phyloP scores from a whole-genome alignment of 2,329 filamentous ascomycete species.

The Colletotrichum higginsianum region DNA sequence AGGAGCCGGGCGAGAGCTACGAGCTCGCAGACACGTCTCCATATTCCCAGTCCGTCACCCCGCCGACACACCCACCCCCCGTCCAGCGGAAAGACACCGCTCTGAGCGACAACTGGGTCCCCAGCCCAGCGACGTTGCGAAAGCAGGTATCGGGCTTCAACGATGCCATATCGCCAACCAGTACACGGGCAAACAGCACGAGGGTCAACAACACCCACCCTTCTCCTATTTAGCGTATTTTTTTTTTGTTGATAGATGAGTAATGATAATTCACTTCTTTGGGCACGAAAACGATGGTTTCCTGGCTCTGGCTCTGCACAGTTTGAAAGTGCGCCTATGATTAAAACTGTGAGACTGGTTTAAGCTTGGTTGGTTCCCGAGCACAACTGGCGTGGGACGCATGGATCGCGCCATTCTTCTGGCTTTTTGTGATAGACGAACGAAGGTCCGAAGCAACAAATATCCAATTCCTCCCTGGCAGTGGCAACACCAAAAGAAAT shows the following conservation, averaged over 20 bases:
- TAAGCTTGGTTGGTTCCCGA: too few relatives aligned
- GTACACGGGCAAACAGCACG: slow-evolving; percentile 31
- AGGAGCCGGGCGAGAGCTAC: slow-evolving; percentile 28
- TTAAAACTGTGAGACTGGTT: too few relatives aligned
- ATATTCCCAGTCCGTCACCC: neutral
- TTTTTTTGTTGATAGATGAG: slow-evolving; percentile 20
- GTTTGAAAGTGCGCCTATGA: neutral
- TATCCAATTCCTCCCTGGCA: neutral
- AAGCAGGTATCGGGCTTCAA: slow-evolving; percentile 18
- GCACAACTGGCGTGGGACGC: neutral
- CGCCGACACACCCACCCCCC: slow-evolving; percentile 7
- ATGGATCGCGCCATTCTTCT: too few relatives aligned
- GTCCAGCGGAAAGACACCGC: slow-evolving; percentile 16
- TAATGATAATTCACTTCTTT: slow-evolving; percentile 41
- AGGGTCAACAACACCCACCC: slow-evolving; percentile 2
- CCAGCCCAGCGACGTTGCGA: slow-evolving; percentile 16
- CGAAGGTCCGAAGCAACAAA: too few relatives aligned
- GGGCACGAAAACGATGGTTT: neutral
- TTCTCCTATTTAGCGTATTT: slow-evolving; percentile 35
- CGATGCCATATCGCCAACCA: slow-evolving; percentile 34
- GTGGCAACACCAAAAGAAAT: neutral
- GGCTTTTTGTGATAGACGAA: too few relatives aligned
- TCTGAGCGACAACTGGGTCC: slow-evolving; percentile 12
- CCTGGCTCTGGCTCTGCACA: neutral
- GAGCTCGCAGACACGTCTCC: slow-evolving; percentile 38